Percentiles rank a stretch among this genome's conserved stretches.
These are phyloP conservation scores for Aquilaria sinensis DNA, from an alignment of 345 rosid species.

Conservation along the genomic window DNA sequence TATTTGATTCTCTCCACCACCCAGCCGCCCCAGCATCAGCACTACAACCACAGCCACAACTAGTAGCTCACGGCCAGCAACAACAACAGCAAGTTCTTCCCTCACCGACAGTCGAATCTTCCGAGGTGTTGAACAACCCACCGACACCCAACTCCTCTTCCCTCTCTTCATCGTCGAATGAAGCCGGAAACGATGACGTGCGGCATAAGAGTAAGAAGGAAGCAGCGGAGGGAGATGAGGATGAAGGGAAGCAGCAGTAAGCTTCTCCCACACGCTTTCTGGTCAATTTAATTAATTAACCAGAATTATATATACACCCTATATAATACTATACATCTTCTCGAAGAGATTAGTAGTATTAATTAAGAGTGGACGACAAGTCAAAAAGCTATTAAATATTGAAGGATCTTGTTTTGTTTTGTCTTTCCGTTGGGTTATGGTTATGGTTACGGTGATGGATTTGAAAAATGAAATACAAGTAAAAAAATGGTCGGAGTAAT, in stretches of 20 bases:
- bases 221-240: conserved; percentile 18
- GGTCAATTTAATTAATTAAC: not conserved
- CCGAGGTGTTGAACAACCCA: conserved; percentile 65
- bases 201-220: not conserved
- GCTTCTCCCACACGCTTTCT: conserved; percentile 10
- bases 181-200: conserved; percentile 33
- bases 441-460: too few species aligned
- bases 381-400: too few species aligned
- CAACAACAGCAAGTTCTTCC: conserved; percentile 9
- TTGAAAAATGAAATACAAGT: too few species aligned
- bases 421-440: too few species aligned
- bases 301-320: too few species aligned
- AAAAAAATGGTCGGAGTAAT: too few species aligned
- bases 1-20: conserved; percentile 39
- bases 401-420: too few species aligned
- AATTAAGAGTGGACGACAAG: too few species aligned
- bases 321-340: too few species aligned
- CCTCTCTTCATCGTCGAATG: conserved; percentile 66
- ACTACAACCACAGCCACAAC: not conserved
- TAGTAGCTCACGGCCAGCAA: not conserved
- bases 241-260: conserved; percentile 62
- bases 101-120: conserved; percentile 43
- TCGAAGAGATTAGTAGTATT: too few species aligned
- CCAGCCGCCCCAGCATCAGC: conserved; percentile 12
- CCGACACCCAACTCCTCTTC: conserved; percentile 80